These are phyloP conservation scores for Coix lacrymajobi DNA, from an alignment of 176 grass and related monocot species.

Conservation along the genomic window DNA sequence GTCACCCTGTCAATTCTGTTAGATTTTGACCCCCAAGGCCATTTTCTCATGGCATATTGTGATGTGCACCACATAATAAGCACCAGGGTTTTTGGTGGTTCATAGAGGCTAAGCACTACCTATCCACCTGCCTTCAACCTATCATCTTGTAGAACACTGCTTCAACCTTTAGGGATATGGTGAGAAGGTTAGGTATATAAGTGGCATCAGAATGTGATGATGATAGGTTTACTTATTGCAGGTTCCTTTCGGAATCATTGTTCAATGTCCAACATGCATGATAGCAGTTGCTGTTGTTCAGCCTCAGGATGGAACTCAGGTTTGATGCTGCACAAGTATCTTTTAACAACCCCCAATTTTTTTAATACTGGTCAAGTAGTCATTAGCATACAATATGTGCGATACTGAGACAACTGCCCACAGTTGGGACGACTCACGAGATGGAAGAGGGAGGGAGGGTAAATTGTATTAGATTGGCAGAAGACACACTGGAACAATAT, in stretches of 20 bases:
- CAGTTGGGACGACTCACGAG: neutral
- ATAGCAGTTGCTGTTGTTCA: conserved; percentile 82
- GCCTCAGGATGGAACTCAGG: conserved; percentile 89
- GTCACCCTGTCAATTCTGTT: neutral
- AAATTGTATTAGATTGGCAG: neutral
- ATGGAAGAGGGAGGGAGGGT: neutral
- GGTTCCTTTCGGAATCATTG: conserved; percentile 73
- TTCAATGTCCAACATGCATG: conserved; percentile 87
- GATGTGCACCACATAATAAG: neutral
- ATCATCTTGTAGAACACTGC: neutral
- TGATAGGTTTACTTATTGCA: conserved; percentile 37
- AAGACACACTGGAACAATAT: neutral
- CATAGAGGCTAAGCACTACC: neutral
- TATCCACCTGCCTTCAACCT: neutral
- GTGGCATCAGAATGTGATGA: neutral
- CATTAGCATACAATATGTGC: neutral
- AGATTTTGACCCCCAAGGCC: neutral
- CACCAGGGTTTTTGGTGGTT: neutral
- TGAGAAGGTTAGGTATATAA: neutral
- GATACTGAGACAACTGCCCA: neutral
- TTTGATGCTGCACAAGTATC: conserved; percentile 26
- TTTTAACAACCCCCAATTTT: neutral
- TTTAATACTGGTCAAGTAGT: neutral
- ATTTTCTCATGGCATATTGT: neutral
- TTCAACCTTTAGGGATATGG: neutral